phyloP scores from a whole-genome alignment of 441 rosid genomes.

The Erodium texanum region DNA sequence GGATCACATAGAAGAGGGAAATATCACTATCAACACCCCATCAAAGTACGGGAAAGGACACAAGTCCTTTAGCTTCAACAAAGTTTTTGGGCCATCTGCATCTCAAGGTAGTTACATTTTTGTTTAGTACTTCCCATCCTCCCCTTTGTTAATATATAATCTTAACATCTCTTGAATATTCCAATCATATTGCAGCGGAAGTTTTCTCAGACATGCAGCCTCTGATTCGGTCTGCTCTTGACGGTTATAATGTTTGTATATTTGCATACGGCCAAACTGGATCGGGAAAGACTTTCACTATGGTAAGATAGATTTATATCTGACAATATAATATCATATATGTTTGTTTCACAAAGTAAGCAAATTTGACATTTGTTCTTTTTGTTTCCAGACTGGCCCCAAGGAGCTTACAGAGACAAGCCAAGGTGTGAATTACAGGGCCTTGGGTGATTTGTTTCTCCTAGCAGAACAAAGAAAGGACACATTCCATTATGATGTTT shows the following conservation, averaged over 20 bases:
- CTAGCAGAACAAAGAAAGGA: slow-evolving; percentile 79
- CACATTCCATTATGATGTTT: slow-evolving; percentile 59
- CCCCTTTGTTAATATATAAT: too few relatives aligned
- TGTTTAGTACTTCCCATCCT: too few relatives aligned
- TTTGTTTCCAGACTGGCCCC: slow-evolving; percentile 54
- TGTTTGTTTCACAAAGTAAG: too few relatives aligned
- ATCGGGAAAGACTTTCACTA: too few relatives aligned
- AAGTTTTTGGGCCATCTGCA: too few relatives aligned
- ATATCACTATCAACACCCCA: too few relatives aligned
- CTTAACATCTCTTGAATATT: too few relatives aligned
- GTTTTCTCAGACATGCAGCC: slow-evolving; percentile 91
- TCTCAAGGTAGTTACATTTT: too few relatives aligned
- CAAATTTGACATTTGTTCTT: too few relatives aligned
- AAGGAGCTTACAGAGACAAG: slow-evolving; percentile 63
- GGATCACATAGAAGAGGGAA: too few relatives aligned
- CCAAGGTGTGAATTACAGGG: slow-evolving; percentile 86
- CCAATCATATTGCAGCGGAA: slow-evolving; percentile 51
- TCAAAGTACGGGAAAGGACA: too few relatives aligned
- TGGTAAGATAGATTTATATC: slow-evolving; percentile 43
- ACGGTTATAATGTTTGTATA: slow-evolving; percentile 87
- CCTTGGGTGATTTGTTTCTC: slow-evolving; percentile 72
- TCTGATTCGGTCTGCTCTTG: slow-evolving; percentile 74
- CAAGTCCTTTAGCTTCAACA: too few relatives aligned
- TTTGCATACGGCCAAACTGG: slow-evolving; percentile 89
- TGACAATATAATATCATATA: slow-evolving; percentile 1